Evolutionary conservation across 495 filamentous ascomycete species (phyloP).

Genomic region (Aspergillus saccharolyticus): DNA sequence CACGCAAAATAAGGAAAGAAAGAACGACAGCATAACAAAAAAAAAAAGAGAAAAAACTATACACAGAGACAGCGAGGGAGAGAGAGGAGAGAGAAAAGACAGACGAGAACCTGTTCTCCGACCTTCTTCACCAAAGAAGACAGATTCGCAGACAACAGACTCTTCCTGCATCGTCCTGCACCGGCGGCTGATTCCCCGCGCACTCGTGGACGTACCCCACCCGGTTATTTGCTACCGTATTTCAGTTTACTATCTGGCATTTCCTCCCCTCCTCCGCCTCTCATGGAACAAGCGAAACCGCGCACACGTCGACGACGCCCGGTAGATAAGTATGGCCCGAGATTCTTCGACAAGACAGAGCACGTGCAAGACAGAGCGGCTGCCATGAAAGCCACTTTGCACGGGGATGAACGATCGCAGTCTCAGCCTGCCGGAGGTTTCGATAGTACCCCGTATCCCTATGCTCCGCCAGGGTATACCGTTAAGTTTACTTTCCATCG

Average conservation of each 20-base stretch:
- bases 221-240: neutral
- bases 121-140: no score
- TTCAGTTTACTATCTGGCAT: conserved; percentile 1
- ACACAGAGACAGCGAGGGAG: no score
- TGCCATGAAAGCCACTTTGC: conserved; percentile 23
- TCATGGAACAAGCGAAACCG: conserved; percentile 19
- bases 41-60: no score
- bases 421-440: conserved; percentile 66
- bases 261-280: neutral
- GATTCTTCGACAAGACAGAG: conserved; percentile 53
- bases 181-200: neutral
- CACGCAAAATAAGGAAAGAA: no score
- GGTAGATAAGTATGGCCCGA: conserved; percentile 39
- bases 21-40: no score
- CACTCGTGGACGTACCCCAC: neutral
- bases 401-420: conserved; percentile 13
- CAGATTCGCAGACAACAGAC: neutral
- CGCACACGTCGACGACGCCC: conserved; percentile 21
- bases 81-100: neutral
- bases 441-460: conserved; percentile 70
- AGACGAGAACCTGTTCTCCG: neutral
- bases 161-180: neutral
- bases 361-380: conserved; percentile 50
- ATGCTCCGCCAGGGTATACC: conserved; percentile 70
- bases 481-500: conserved; percentile 80